Conservation (phyloP, 2,329 filamentous ascomycete species). For the Colletotrichum salicis region DNA sequence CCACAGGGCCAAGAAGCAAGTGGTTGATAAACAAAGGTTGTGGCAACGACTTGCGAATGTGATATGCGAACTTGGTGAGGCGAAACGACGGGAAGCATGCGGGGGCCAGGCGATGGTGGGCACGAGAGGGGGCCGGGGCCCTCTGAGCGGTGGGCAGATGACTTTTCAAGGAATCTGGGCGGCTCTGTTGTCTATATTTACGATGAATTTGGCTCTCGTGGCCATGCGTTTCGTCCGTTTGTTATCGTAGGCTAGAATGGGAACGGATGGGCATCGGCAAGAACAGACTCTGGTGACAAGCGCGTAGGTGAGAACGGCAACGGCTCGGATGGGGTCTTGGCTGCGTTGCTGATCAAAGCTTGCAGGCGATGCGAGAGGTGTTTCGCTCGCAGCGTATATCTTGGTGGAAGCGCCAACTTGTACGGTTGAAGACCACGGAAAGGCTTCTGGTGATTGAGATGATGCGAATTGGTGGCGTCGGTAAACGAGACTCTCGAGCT, state of each 20-base stretch:
- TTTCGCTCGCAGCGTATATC: not conserved
- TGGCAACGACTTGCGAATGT: not conserved
- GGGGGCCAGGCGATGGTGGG: not conserved
- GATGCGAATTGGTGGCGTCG: not conserved
- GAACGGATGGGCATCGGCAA: not conserved
- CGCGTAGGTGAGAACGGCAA: not conserved
- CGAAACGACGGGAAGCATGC: not conserved
- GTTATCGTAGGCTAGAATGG: not conserved
- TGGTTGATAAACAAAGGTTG: not conserved
- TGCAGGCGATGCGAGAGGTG: not conserved
- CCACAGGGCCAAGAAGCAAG: not conserved
- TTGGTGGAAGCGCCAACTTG: not conserved
- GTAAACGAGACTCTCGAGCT: not conserved
- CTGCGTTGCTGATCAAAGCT: slow-evolving; percentile 6
- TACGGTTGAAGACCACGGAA: not conserved
- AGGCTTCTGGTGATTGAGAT: not conserved
- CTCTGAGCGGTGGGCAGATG: not conserved
- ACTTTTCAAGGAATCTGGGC: not conserved
- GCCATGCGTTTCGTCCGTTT: not conserved
- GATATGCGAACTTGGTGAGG: not conserved
- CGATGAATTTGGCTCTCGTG: not conserved
- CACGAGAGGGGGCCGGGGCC: not conserved
- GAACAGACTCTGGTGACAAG: slow-evolving; percentile 27
- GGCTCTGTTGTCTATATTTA: not conserved
- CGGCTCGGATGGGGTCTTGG: slow-evolving; percentile 1